Conservation (phyloP, 139 green algal genomes). For the Asterochloris erici region DNA sequence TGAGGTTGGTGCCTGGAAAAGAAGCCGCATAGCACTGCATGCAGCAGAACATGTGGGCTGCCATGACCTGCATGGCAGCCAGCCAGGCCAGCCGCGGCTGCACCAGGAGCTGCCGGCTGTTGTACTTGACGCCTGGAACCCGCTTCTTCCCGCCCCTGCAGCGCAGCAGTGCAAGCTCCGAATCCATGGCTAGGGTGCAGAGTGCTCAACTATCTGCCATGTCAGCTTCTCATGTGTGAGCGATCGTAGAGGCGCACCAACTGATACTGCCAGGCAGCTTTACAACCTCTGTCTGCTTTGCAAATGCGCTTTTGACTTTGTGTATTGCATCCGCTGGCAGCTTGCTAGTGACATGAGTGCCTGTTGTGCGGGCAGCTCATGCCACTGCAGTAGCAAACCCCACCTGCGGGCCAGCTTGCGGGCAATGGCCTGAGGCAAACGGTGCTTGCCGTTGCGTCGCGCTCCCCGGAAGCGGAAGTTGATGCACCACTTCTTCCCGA, state of each 20-base stretch:
- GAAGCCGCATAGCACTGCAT: neutral
- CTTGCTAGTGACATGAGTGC: too few species aligned
- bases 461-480: neutral
- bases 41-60: neutral
- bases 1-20: neutral
- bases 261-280: too few species aligned
- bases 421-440: conserved; percentile 4
- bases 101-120: conserved; percentile 10
- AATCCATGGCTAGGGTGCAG: neutral
- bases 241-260: too few species aligned
- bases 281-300: too few species aligned
- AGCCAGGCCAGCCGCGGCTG: conserved; percentile 28
- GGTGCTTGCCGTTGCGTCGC: neutral
- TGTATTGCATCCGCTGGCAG: neutral
- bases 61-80: conserved; percentile 6
- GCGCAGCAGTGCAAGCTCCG: neutral
- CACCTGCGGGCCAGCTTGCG: conserved; percentile 8
- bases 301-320: neutral
- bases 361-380: too few species aligned
- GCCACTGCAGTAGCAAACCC: too few species aligned
- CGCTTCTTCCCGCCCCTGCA: conserved; percentile 36
- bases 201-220: neutral
- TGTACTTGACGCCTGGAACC: conserved; percentile 36
- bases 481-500: neutral
- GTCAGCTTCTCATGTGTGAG: too few species aligned